A percentile compares a stretch with the other conserved stretches of the same genome.
phyloP scores from a whole-genome alignment of 2,329 filamentous ascomycete genomes.

The Xylaria sp. region DNA sequence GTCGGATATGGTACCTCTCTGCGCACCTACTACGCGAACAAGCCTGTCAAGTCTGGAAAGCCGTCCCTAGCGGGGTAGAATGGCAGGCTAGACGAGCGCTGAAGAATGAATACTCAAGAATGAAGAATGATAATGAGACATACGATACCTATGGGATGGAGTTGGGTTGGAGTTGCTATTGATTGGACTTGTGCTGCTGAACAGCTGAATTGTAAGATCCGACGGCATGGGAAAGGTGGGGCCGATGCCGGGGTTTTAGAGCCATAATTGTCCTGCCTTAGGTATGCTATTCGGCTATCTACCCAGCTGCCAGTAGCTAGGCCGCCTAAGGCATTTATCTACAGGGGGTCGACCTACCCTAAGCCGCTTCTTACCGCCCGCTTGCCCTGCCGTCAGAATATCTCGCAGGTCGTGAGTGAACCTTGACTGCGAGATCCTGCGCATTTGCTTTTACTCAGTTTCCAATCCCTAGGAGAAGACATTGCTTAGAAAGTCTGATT shows the following conservation, averaged over 20 bases:
- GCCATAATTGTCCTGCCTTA: neutral
- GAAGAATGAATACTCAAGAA: neutral
- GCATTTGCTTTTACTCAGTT: neutral
- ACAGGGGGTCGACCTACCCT: conserved; percentile 33
- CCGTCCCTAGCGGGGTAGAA: too few species aligned
- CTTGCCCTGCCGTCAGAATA: conserved; percentile 5
- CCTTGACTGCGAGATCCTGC: neutral
- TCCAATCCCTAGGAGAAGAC: neutral
- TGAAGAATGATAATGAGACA: conserved; percentile 3
- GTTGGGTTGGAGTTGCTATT: conserved; percentile 10
- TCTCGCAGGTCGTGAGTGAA: neutral
- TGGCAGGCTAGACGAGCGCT: neutral
- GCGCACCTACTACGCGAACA: conserved; percentile 30
- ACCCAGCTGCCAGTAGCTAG: neutral
- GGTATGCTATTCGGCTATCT: neutral
- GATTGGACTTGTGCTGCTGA: neutral
- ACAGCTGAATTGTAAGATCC: neutral
- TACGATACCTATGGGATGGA: conserved; percentile 9
- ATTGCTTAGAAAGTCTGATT: neutral
- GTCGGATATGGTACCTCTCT: conserved; percentile 46
- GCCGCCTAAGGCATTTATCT: neutral
- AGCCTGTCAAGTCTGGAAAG: conserved; percentile 38
- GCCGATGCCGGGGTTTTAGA: conserved; percentile 11
- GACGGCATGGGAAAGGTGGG: conserved; percentile 30
- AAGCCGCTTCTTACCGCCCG: conserved; percentile 22